phyloP scores from a whole-genome alignment of 257 asterid species.

The Paraleonurus japonicus region DNA sequence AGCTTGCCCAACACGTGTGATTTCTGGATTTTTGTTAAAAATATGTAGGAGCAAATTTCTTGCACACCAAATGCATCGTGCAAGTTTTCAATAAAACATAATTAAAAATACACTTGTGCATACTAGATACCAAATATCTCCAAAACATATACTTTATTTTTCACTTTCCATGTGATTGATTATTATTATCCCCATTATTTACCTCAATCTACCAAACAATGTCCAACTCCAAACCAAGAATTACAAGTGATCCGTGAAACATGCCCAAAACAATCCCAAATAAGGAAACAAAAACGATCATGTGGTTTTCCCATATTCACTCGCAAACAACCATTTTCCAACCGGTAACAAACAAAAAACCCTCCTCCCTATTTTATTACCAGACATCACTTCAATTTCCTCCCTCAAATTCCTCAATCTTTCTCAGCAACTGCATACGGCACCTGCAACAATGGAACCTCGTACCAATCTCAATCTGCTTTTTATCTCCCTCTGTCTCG shows the following conservation, averaged over 20 bases:
- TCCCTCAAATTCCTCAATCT: neutral
- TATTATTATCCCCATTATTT: neutral
- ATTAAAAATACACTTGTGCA: too few relatives aligned
- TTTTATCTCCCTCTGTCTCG: constrained; percentile 20
- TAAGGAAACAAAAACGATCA: neutral
- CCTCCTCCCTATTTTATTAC: neutral
- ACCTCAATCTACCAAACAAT: neutral
- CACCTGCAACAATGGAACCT: constrained; percentile 31
- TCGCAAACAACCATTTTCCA: neutral
- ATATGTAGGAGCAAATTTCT: too few relatives aligned
- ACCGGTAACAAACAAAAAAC: neutral
- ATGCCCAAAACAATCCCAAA: neutral
- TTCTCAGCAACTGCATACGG: neutral
- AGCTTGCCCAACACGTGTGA: too few relatives aligned
- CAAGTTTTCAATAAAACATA: too few relatives aligned
- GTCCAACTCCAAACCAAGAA: neutral
- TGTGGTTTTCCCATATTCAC: constrained; percentile 11
- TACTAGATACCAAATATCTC: too few relatives aligned
- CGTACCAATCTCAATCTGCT: constrained; percentile 18
- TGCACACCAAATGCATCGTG: too few relatives aligned
- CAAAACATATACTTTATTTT: too few relatives aligned
- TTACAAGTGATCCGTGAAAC: neutral
- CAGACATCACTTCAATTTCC: neutral
- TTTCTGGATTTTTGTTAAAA: too few relatives aligned
- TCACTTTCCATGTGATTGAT: neutral